A percentile compares a stretch with the other conserved stretches of the same genome.
phyloP scores from a whole-genome alignment of 2,329 filamentous ascomycete genomes.

The Cercospora zeae-maydis region DNA sequence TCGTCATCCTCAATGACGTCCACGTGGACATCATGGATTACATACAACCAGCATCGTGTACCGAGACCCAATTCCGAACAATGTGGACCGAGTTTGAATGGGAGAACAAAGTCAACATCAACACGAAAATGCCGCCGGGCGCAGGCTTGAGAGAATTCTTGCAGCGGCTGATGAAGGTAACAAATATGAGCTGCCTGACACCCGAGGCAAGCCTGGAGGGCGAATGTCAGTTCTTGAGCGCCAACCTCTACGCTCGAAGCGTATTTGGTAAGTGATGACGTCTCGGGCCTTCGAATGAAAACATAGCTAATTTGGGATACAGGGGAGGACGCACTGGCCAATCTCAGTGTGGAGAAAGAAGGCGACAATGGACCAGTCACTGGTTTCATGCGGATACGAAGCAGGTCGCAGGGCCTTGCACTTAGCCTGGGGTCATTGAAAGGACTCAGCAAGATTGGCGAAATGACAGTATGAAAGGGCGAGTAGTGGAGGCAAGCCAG shows the following conservation, averaged over 20 bases:
- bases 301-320: conserved; percentile 21
- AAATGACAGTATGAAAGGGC: conserved; percentile 22
- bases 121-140: conserved; percentile 71
- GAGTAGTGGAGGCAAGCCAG: neutral
- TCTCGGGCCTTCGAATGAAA: neutral
- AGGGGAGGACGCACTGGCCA: conserved; percentile 98
- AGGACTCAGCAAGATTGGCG: conserved; percentile 71
- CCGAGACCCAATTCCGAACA: conserved; percentile 97
- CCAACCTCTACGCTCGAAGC: conserved; percentile 92
- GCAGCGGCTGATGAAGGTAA: conserved; percentile 91
- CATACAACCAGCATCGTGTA: conserved; percentile 94
- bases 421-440: conserved; percentile 92
- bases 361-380: conserved; percentile 92
- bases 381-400: conserved; percentile 95
- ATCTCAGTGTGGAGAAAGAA: conserved; percentile 96
- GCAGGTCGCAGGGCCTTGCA: conserved; percentile 90
- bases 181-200: conserved; percentile 97
- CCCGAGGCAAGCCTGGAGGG: conserved; percentile 95
- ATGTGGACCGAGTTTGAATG: conserved; percentile 99
- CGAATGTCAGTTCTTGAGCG: conserved; percentile 95
- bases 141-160: conserved; percentile 89
- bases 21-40: conserved; percentile 99
- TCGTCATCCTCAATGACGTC: conserved; percentile 96
- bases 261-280: conserved; percentile 79
- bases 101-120: conserved; percentile 99